Evolutionary conservation across 148 eudicot genomes (phyloP), one percentile per base, ranked within the genome.

Genomic region (Camellia granthamiana): DNA sequence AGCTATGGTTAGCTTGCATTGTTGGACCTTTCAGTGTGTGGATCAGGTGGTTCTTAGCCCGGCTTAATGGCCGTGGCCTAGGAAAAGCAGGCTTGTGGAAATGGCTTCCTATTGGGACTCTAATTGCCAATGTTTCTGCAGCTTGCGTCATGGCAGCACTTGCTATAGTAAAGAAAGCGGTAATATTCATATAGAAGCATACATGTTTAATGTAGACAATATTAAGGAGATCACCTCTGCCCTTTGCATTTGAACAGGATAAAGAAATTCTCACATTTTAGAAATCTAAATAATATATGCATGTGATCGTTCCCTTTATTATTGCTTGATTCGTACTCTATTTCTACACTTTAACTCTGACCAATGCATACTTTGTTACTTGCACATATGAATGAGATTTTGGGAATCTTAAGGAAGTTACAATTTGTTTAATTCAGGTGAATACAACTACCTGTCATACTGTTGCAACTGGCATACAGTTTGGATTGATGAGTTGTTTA

Each of bases 81-180:
- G 99, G 98, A 43, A 87, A 79, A 78, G 58, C 78, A 18, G 86
- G 86, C 66, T 42, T 13, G 54, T 78, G 86, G 73, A 92, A 88
- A 82, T 93, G 97, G 99, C 52, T 96, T 59, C 99, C 99, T 18
- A 91, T 96, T 41, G 98, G 98, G 60, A 96, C 99, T 78, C 83
- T 93, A 67, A 69, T 82, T 38, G 99, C 98, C 80, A 93, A 96
- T 83, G 95, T 96, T 49, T 79, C 88, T 4, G 98, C 99, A 15
- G 97, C 94, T 21, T 91, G 98, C 61, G 71, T 91, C 30, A 93
- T 96, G 99, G 97, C 99, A 62, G 94, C 91, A 9, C 91, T 96
- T n/a, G 97, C 97, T 54, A 87, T 87, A 4, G 5, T 89, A 2
- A 90, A 90, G 85, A 88, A 87, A 87, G 90, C 83, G 83, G 99